A percentile compares a stretch with the other conserved stretches of the same genome.
These are phyloP conservation scores for Huntiella omanensis DNA, from an alignment of 2,329 filamentous ascomycete species.

Conservation along the genomic window DNA sequence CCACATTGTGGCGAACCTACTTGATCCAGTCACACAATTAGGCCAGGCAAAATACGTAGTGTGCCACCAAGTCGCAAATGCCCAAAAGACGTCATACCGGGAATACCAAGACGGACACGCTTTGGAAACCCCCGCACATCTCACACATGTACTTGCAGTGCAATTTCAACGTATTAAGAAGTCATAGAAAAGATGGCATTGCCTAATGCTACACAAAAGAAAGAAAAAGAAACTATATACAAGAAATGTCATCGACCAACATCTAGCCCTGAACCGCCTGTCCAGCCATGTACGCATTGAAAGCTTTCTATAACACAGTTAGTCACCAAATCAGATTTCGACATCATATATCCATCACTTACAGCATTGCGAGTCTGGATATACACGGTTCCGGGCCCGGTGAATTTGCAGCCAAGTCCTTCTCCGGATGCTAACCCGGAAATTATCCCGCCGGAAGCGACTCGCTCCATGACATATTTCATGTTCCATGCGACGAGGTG, in stretches of 20 bases:
- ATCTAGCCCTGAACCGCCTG: slow-evolving; percentile 20
- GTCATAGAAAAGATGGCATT: too few species aligned
- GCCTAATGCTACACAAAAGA: background rate
- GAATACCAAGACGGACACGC: too few species aligned
- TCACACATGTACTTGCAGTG: too few species aligned
- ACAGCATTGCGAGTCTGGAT: slow-evolving; percentile 79
- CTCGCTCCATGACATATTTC: slow-evolving; percentile 78
- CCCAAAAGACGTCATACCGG: too few species aligned
- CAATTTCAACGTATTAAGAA: too few species aligned
- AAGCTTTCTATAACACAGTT: slow-evolving; percentile 24
- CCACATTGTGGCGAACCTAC: too few species aligned
- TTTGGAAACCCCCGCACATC: too few species aligned
- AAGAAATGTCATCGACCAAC: background rate
- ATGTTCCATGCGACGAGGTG: slow-evolving; percentile 95
- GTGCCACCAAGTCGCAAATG: too few species aligned
- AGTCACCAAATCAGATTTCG: background rate
- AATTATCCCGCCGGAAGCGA: slow-evolving; percentile 82
- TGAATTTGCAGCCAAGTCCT: slow-evolving; percentile 87
- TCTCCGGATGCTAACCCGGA: slow-evolving; percentile 67
- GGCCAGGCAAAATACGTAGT: too few species aligned
- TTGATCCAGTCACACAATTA: too few species aligned
- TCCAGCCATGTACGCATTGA: slow-evolving; percentile 32
- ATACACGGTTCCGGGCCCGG: slow-evolving; percentile 75
- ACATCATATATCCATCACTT: slow-evolving; percentile 17
- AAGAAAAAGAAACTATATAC: background rate